These are phyloP conservation scores for Apiospora rasikravindrae DNA, from an alignment of 2,329 filamentous ascomycete species.

Conservation along the genomic window DNA sequence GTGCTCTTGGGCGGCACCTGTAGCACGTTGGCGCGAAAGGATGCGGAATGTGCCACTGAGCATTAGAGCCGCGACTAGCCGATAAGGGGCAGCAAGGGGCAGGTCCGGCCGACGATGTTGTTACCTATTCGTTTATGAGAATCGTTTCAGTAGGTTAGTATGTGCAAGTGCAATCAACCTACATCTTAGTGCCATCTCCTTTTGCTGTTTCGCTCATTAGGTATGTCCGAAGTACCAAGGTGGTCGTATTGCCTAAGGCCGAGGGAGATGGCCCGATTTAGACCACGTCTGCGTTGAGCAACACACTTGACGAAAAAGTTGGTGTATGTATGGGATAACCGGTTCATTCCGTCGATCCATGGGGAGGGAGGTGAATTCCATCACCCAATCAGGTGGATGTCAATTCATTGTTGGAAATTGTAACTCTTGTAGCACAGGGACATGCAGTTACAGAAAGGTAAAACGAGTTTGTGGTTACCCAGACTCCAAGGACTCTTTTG, in stretches of 20 bases:
- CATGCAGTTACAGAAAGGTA: no score
- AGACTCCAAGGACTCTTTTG: not conserved
- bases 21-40: no score
- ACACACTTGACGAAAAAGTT: not conserved
- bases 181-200: no score
- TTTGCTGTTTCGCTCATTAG: not conserved
- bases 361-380: not conserved
- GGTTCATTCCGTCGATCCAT: not conserved
- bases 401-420: not conserved
- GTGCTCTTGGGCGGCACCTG: no score
- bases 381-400: not conserved
- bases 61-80: not conserved
- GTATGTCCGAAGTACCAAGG: not conserved
- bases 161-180: not conserved
- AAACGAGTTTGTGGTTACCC: not conserved
- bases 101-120: not conserved
- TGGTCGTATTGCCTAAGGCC: not conserved
- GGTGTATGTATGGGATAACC: not conserved
- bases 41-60: not conserved
- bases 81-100: no score
- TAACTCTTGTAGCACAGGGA: not conserved
- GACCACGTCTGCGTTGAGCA: not conserved
- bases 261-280: not conserved
- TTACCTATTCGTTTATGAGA: not conserved
- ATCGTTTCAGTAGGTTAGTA: not conserved